These are phyloP conservation scores for Leccinum disarticulatum DNA, from an alignment of 768 basidiomycete species.

Conservation along the genomic window DNA sequence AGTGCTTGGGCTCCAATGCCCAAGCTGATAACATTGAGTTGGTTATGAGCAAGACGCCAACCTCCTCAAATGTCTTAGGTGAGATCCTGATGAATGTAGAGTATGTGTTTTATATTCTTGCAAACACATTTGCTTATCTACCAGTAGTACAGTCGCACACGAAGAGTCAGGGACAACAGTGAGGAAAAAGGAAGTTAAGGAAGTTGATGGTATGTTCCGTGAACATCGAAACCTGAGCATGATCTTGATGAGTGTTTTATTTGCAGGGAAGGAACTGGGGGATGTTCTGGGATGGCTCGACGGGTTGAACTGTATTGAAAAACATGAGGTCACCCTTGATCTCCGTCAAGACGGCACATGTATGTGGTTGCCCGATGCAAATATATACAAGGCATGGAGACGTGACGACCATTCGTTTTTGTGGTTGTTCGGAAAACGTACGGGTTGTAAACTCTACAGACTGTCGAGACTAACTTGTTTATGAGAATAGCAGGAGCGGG, in stretches of 20 bases:
- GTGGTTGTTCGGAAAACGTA: slow-evolving; percentile 1
- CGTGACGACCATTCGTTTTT: neutral
- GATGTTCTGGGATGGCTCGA: neutral
- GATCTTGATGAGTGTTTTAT: neutral
- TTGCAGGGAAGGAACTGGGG: neutral
- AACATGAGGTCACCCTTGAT: neutral
- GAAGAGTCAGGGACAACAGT: neutral
- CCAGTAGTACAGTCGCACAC: neutral
- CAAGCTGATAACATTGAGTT: neutral
- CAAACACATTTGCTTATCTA: neutral
- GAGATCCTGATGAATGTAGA: neutral
- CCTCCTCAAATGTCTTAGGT: neutral
- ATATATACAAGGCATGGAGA: neutral
- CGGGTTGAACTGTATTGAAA: neutral
- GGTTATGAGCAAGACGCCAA: neutral
- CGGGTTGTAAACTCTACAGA: neutral
- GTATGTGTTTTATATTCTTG: neutral
- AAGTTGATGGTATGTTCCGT: neutral
- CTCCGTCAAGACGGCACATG: slow-evolving; percentile 2
- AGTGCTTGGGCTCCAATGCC: neutral
- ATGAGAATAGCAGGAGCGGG: neutral
- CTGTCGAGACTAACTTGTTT: neutral
- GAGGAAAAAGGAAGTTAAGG: neutral
- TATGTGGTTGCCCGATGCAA: neutral
- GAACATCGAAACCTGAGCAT: neutral